Percentiles rank a stretch among this genome's conserved stretches.
Evolutionary conservation across 2,329 filamentous ascomycete species (phyloP).

Genomic region (Aspergillus sp.): DNA sequence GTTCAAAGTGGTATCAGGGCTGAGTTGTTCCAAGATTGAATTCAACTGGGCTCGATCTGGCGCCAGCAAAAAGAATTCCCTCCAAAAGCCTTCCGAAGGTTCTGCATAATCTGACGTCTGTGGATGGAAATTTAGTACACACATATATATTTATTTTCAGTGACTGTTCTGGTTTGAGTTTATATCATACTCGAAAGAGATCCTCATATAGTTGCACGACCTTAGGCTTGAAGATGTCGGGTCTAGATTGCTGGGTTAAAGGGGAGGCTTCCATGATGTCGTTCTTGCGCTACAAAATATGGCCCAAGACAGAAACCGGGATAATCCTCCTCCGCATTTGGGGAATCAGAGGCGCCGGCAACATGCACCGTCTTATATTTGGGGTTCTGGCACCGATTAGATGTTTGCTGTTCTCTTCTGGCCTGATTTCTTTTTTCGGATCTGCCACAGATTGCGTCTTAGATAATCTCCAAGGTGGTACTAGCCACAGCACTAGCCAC

Average conservation of each 20-base stretch:
- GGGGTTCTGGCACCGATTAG: not conserved
- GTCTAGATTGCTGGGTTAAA: slow-evolving; percentile 82
- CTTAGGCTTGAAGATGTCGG: slow-evolving; percentile 88
- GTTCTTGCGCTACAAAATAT: not conserved
- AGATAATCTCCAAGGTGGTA: not conserved
- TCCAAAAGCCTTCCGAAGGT: slow-evolving; percentile 86
- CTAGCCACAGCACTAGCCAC: not conserved
- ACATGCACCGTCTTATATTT: not conserved
- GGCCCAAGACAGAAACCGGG: not conserved
- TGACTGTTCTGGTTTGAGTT: not conserved
- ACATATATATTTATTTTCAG: not conserved
- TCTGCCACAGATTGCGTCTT: not conserved
- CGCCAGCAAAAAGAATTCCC: slow-evolving; percentile 84
- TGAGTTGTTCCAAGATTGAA: slow-evolving; percentile 59
- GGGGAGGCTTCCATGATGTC: slow-evolving; percentile 74
- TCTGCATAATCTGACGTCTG: slow-evolving; percentile 60
- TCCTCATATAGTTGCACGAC: slow-evolving; percentile 82
- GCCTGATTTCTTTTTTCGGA: not conserved
- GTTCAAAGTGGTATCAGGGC: slow-evolving; percentile 65
- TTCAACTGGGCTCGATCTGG: slow-evolving; percentile 66
- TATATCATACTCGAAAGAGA: slow-evolving; percentile 54
- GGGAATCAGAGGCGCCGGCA: not conserved
- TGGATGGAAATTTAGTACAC: slow-evolving; percentile 16
- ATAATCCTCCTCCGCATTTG: not conserved
- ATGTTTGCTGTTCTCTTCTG: not conserved